Evolutionary conservation across 2,329 filamentous ascomycete species (phyloP).

Genomic region (Tympanopsis confertula): DNA sequence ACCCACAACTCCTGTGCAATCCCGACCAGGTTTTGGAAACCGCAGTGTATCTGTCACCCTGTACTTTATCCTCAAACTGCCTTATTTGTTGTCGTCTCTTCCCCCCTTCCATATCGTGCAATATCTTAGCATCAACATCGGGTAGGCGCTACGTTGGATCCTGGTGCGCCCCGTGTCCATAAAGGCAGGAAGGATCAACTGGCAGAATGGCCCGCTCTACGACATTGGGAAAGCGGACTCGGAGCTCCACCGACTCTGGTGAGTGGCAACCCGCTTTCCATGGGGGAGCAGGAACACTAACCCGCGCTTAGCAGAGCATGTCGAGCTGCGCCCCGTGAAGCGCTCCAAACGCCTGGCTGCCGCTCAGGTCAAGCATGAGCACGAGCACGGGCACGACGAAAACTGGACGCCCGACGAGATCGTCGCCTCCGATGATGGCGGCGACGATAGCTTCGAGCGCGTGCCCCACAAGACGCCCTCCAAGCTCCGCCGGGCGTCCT

Average conservation of each 20-base stretch:
- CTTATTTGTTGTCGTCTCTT: too few relatives aligned
- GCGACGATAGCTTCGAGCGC: constrained; percentile 23
- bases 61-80: too few relatives aligned
- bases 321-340: constrained; percentile 25
- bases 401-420: constrained; percentile 17
- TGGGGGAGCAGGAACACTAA: constrained; percentile 5
- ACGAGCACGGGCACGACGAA: constrained; percentile 42
- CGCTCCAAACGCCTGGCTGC: constrained; percentile 30
- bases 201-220: constrained; percentile 11
- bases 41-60: too few relatives aligned
- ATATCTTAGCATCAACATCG: too few relatives aligned
- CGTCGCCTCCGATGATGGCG: constrained; percentile 29
- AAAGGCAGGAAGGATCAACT: too few relatives aligned
- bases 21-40: too few relatives aligned
- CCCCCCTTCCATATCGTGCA: too few relatives aligned
- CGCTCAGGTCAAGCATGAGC: constrained; percentile 50
- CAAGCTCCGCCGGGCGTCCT: constrained; percentile 19
- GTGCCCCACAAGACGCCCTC: constrained; percentile 8
- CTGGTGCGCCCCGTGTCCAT: too few relatives aligned
- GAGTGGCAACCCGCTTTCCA: constrained; percentile 10
- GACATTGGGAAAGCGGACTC: constrained; percentile 33
- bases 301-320: neutral
- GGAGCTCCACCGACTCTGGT: constrained; percentile 22
- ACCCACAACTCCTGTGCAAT: too few relatives aligned
- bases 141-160: too few relatives aligned